Evolutionary conservation across 1,284 basidiomycete genomes (phyloP).

Genomic region (Leccinum angustisporum): DNA sequence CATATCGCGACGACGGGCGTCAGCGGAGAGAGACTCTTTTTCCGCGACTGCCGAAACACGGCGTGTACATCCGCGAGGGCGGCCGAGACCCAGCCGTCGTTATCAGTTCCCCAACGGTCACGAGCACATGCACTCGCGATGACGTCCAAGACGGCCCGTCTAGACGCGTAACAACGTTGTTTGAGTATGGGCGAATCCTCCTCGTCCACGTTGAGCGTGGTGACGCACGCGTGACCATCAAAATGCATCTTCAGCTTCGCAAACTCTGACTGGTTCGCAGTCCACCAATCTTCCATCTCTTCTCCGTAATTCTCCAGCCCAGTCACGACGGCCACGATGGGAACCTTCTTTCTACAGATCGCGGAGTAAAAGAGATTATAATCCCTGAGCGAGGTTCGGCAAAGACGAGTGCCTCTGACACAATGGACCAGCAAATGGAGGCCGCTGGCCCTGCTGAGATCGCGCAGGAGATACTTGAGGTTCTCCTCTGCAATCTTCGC

Average conservation of each 20-base stretch:
- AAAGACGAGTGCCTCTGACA: slow-evolving; percentile 28
- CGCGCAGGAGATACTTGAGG: slow-evolving; percentile 25
- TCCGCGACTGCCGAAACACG: background rate
- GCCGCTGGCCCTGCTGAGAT: slow-evolving; percentile 25
- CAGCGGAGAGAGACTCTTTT: background rate
- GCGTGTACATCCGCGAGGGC: background rate
- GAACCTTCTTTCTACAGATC: slow-evolving; percentile 33
- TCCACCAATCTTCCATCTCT: slow-evolving; percentile 35
- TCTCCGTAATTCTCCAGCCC: slow-evolving; percentile 29
- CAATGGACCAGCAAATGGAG: slow-evolving; percentile 33
- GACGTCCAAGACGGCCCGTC: slow-evolving; percentile 22
- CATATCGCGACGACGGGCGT: slow-evolving; percentile 3
- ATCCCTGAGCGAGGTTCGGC: slow-evolving; percentile 22
- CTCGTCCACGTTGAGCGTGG: slow-evolving; percentile 27
- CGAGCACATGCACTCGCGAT: slow-evolving; percentile 18
- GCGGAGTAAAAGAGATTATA: slow-evolving; percentile 37
- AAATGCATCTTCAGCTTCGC: slow-evolving; percentile 30
- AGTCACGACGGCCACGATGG: slow-evolving; percentile 32
- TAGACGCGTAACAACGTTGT: slow-evolving; percentile 26
- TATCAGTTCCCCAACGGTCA: no score
- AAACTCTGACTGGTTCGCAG: slow-evolving; percentile 23
- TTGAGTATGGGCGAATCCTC: slow-evolving; percentile 31
- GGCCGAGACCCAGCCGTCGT: no score
- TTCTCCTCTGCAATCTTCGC: slow-evolving; percentile 29
- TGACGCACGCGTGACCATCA: slow-evolving; percentile 32